Evolutionary conservation across 2,329 filamentous ascomycete species (phyloP).

Genomic region (Microcyclospora tardicrescens): DNA sequence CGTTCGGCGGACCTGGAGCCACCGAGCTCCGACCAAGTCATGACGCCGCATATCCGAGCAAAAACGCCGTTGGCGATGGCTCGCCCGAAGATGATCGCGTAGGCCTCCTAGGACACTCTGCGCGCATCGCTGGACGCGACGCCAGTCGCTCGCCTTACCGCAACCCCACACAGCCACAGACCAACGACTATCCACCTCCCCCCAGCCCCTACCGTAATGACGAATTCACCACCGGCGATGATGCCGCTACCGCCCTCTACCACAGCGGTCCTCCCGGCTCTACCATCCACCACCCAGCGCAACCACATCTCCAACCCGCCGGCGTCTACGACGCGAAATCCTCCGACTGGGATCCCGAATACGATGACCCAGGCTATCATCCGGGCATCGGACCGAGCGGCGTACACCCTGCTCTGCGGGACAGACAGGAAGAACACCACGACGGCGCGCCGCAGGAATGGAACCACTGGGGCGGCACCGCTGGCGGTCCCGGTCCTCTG

Average conservation of each 20-base stretch:
- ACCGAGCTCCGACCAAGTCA: constrained; percentile 12
- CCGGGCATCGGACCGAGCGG: background rate
- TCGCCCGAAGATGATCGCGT: constrained; percentile 16
- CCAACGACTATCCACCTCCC: background rate
- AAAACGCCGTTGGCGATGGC: constrained; percentile 1
- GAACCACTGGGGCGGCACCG: constrained; percentile 5
- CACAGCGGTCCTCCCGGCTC: background rate
- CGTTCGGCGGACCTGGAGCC: constrained; percentile 10
- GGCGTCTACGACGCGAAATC: constrained; percentile 1
- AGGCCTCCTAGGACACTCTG: constrained; percentile 14
- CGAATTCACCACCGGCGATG: constrained; percentile 3
- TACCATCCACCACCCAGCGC: background rate
- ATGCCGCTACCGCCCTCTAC: constrained; percentile 3
- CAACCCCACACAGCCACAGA: background rate
- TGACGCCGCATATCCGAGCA: constrained; percentile 3
- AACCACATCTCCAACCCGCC: background rate
- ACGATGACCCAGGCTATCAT: background rate
- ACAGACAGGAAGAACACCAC: background rate
- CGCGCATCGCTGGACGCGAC: constrained; percentile 5
- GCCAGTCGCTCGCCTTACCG: constrained; percentile 7
- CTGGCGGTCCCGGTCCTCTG: background rate
- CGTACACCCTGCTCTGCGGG: constrained; percentile 4
- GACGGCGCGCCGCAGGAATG: constrained; percentile 3
- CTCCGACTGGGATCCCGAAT: background rate
- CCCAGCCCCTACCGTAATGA: constrained; percentile 3